A percentile compares a stretch with the other conserved stretches of the same genome.
phyloP scores from a whole-genome alignment of 1,139 yeast genomes.

The Suhomyces bribrorum region DNA sequence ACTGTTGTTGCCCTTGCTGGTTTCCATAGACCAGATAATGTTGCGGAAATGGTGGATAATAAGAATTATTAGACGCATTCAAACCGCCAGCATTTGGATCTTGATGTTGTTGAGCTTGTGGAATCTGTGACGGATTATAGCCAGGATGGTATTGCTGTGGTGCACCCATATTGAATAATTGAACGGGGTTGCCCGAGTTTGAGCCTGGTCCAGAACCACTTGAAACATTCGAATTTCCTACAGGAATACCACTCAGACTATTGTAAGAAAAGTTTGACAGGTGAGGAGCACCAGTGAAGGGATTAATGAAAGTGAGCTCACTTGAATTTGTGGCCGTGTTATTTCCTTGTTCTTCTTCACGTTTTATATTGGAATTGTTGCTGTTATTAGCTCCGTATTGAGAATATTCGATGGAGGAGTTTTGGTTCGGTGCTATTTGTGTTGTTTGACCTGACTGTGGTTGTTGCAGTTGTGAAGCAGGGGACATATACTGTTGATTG shows the following conservation, averaged over 20 bases:
- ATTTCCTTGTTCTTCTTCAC: constrained; percentile 10
- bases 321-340: constrained; percentile 5
- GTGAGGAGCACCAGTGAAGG: constrained; percentile 16
- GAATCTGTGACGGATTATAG: constrained; percentile 9
- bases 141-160: constrained; percentile 15
- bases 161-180: constrained; percentile 14
- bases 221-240: constrained; percentile 1
- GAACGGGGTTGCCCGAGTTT: constrained; percentile 7
- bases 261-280: constrained; percentile 12
- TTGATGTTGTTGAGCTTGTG: constrained; percentile 9
- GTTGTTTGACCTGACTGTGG: constrained; percentile 2
- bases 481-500: constrained; percentile 14
- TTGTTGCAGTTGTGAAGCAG: constrained; percentile 12
- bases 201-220: constrained; percentile 8
- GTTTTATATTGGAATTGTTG: constrained; percentile 2
- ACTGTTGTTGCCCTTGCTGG: constrained; percentile 7
- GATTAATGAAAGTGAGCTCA: constrained; percentile 15
- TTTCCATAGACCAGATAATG: constrained; percentile 12
- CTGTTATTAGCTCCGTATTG: constrained; percentile 3
- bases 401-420: constrained; percentile 5
- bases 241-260: constrained; percentile 4
- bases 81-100: constrained; percentile 2
- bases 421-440: constrained; percentile 3
- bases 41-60: constrained; percentile 11
- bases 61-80: constrained; percentile 3